Conservation (phyloP, 352 stramenopile species). For the Pythium sp. region DNA sequence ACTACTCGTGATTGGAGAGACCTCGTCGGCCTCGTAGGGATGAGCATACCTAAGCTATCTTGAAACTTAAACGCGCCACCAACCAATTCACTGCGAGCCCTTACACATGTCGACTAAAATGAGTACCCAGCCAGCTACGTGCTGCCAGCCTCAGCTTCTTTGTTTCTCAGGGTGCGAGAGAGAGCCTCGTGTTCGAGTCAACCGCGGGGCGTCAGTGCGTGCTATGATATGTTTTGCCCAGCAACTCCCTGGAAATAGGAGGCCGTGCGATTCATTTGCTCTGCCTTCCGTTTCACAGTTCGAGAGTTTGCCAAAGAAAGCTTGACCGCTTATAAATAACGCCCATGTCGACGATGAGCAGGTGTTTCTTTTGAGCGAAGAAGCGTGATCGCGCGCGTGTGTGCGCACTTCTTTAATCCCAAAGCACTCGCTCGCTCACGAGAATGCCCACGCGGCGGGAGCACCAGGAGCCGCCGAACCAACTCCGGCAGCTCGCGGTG, state of each 20-base stretch:
- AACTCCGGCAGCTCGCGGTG: constrained; percentile 11
- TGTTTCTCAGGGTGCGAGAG: too few relatives aligned
- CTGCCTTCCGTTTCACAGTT: neutral
- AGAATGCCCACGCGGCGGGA: constrained; percentile 6
- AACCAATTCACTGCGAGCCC: too few relatives aligned
- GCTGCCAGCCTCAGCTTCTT: too few relatives aligned
- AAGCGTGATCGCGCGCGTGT: neutral
- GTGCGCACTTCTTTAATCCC: too few relatives aligned
- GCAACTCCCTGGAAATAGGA: too few relatives aligned
- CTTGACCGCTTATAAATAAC: neutral
- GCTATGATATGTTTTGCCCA: too few relatives aligned
- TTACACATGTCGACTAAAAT: too few relatives aligned
- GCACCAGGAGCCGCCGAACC: constrained; percentile 2
- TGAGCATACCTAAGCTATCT: too few relatives aligned
- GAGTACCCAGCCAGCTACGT: too few relatives aligned
- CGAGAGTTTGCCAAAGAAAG: neutral
- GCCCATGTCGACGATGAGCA: neutral
- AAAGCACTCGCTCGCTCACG: neutral
- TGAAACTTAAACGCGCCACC: neutral
- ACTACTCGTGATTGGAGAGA: constrained; percentile 20
- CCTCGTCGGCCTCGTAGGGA: neutral
- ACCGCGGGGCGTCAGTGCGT: too few relatives aligned
- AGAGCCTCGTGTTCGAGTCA: too few relatives aligned
- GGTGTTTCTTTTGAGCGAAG: neutral
- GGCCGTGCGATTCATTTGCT: too few relatives aligned